Conservation (phyloP, 1,284 basidiomycete genomes). For the Cryptococcus deneoformans region DNA sequence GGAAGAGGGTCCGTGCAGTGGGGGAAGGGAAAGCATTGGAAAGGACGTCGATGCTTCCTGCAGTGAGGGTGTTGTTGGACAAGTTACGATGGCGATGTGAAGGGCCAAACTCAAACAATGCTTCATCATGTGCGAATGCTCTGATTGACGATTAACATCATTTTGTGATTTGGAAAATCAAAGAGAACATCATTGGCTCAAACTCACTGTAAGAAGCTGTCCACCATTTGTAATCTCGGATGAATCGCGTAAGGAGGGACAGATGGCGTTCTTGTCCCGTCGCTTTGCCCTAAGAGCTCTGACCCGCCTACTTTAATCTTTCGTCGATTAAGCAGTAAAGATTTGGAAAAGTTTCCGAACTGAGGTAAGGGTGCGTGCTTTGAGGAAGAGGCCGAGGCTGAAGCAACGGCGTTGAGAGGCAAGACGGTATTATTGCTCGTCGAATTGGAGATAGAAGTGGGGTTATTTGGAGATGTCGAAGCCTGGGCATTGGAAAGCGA, state of each 20-base stretch:
- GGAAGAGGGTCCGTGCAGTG: constrained; percentile 28
- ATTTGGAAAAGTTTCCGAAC: constrained; percentile 20
- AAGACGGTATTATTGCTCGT: constrained; percentile 2
- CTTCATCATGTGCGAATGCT: constrained; percentile 19
- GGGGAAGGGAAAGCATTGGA: constrained; percentile 35
- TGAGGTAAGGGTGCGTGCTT: constrained; percentile 5
- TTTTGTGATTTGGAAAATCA: not conserved
- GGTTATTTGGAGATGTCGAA: no score
- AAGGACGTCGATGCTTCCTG: constrained; percentile 21
- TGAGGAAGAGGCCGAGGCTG: constrained; percentile 1
- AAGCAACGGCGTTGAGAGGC: not conserved
- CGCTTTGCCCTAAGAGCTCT: no score
- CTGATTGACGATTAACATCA: constrained; percentile 5
- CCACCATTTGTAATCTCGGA: constrained; percentile 18
- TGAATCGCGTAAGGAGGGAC: not conserved
- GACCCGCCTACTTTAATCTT: constrained; percentile 1
- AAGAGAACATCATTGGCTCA: not conserved
- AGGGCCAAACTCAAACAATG: constrained; percentile 30
- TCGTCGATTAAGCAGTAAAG: constrained; percentile 14
- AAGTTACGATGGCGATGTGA: constrained; percentile 19
- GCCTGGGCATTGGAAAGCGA: not conserved
- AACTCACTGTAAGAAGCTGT: constrained; percentile 19
- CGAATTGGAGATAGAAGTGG: constrained; percentile 1
- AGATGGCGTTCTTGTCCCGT: no score
- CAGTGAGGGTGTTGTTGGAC: constrained; percentile 14